Evolutionary conservation across 371 early-diverging fungal species (phyloP).

Genomic region (Lichtheimia corymbifera): DNA sequence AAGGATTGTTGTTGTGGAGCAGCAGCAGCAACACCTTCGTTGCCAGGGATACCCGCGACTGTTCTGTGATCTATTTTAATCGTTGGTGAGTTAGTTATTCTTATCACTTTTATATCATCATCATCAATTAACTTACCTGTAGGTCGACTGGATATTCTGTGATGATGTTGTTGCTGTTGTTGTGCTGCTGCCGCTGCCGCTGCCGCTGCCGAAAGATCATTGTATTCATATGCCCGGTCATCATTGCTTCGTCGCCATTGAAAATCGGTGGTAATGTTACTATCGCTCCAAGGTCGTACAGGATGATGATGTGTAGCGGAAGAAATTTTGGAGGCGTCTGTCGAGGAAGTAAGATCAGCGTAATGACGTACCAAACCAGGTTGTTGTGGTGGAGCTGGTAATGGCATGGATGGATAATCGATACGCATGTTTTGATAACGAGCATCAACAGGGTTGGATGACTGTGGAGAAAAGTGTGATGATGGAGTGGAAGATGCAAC

Average conservation of each 20-base stretch:
- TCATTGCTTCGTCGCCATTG: conserved; percentile 10
- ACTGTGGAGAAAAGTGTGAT: conserved; percentile 1
- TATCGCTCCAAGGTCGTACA: conserved; percentile 1
- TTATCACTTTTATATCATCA: not conserved
- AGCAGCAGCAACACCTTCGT: too few relatives aligned
- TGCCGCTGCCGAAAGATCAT: not conserved
- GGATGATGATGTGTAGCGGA: not conserved
- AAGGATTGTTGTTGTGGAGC: too few relatives aligned
- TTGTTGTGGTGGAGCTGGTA: not conserved
- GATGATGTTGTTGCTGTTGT: not conserved
- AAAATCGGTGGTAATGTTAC: not conserved
- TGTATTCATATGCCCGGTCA: conserved; percentile 3
- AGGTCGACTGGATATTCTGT: too few relatives aligned
- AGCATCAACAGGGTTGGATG: not conserved
- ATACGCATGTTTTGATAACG: not conserved
- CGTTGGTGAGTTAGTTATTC: too few relatives aligned
- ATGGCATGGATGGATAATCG: not conserved
- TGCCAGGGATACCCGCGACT: not conserved
- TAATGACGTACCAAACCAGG: not conserved
- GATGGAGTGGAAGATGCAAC: not conserved
- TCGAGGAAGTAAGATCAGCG: not conserved
- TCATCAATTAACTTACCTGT: not conserved
- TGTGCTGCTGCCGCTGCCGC: not conserved
- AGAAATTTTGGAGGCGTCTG: not conserved
- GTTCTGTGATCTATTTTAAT: not conserved